Evolutionary conservation across 257 asterid species (phyloP).

Genomic region (Rauvolfia tetraphylla): DNA sequence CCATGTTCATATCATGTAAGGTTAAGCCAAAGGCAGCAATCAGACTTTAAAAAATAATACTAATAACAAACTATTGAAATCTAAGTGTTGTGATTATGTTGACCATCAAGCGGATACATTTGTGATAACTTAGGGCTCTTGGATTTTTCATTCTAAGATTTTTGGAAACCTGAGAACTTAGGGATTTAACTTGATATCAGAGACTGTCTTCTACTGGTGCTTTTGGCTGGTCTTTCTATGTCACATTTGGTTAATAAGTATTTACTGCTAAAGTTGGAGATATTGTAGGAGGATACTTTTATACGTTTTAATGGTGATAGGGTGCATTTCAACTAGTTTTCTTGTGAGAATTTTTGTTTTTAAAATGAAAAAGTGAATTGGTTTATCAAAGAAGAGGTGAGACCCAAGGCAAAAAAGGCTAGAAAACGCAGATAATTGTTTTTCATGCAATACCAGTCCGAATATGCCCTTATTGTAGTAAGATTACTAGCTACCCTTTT

Average conservation of each 20-base stretch:
- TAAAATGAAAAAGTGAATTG: no score
- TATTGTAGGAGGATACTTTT: neutral
- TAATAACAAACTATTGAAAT: neutral
- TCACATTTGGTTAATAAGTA: neutral
- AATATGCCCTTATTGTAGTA: neutral
- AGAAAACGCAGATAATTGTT: neutral
- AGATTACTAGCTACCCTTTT: neutral
- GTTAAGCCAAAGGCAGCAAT: no score
- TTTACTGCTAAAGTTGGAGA: neutral
- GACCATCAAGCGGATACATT: neutral
- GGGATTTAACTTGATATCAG: neutral
- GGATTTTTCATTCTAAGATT: neutral
- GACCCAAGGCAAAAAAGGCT: no score
- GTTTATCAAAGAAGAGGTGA: no score
- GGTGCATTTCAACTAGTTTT: no score
- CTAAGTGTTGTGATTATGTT: neutral
- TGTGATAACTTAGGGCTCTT: neutral
- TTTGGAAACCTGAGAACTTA: neutral
- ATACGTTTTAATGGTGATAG: neutral
- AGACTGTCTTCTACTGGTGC: neutral
- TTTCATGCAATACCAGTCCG: no score
- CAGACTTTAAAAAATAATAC: no score
- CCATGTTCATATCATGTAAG: neutral
- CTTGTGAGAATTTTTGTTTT: no score
- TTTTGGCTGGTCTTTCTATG: neutral